Evolutionary conservation across 345 rosid genomes (phyloP).

Genomic region (Cardamine chenopodiifolia): DNA sequence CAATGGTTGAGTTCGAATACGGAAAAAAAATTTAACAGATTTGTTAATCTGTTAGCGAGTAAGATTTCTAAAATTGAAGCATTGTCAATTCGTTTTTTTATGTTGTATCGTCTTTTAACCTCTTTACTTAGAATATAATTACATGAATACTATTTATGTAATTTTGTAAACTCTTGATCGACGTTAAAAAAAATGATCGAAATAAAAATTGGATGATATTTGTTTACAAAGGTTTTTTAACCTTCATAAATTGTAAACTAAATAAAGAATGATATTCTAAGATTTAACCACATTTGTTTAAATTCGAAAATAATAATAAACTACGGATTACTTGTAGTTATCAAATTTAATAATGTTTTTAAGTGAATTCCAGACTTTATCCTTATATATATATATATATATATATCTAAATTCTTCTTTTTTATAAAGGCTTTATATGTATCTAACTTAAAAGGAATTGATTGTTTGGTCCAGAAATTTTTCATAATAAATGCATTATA

Average conservation of each 20-base stretch:
- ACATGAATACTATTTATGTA: too few species aligned
- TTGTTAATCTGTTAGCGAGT: too few species aligned
- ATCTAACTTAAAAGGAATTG: background rate
- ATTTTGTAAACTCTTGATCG: too few species aligned
- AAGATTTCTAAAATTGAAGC: too few species aligned
- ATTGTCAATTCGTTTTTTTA: too few species aligned
- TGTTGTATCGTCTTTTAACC: too few species aligned
- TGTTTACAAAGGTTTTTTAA: background rate
- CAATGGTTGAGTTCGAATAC: too few species aligned
- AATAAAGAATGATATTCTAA: background rate
- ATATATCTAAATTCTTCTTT: too few species aligned
- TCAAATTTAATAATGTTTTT: background rate
- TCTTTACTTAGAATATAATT: too few species aligned
- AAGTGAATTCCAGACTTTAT: background rate
- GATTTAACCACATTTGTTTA: background rate
- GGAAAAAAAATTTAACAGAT: too few species aligned
- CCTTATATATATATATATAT: background rate
- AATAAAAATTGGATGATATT: background rate
- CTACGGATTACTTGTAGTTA: background rate
- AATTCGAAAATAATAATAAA: background rate
- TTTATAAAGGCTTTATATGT: background rate
- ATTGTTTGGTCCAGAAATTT: conserved; percentile 2
- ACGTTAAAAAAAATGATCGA: too few species aligned
- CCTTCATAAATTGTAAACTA: background rate
- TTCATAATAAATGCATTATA: conserved; percentile 10